Conservation (phyloP, 495 filamentous ascomycete species). For the Aspergillus bertholletiae region DNA sequence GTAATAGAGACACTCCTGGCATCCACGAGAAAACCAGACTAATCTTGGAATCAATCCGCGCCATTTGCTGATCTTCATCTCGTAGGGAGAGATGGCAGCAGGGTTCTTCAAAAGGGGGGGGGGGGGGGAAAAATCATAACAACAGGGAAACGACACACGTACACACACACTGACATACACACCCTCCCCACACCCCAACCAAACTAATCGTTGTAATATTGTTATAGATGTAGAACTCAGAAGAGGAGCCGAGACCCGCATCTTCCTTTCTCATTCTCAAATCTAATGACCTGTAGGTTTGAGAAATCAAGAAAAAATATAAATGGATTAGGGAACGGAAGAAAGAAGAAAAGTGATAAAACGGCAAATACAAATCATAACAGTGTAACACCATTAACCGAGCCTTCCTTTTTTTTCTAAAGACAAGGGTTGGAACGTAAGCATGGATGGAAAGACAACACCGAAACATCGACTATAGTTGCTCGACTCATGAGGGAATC, state of each 20-base stretch:
- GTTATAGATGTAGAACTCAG: not conserved
- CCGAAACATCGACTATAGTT: not conserved
- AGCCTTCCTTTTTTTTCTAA: conserved; percentile 3
- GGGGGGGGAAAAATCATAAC: not conserved
- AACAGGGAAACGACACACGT: not conserved
- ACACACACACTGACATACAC: too few relatives aligned
- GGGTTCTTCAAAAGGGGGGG: not conserved
- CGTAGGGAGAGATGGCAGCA: not conserved
- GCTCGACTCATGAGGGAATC: conserved; percentile 24
- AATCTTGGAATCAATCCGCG: conserved; percentile 4
- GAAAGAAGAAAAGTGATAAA: not conserved
- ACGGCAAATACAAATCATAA: conserved; percentile 2
- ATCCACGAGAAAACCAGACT: conserved; percentile 1
- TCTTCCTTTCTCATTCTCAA: not conserved
- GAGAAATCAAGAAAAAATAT: not conserved
- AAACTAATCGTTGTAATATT: not conserved
- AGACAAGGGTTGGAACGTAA: not conserved
- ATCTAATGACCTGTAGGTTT: not conserved
- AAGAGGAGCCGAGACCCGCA: not conserved
- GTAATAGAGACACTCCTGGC: not conserved
- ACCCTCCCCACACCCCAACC: too few relatives aligned
- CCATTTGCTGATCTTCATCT: conserved; percentile 2
- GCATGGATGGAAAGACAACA: not conserved
- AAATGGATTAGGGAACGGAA: not conserved
- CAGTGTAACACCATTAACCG: conserved; percentile 9